A percentile compares a stretch with the other conserved stretches of the same genome.
These are phyloP conservation scores for Penicillium daleae DNA, from an alignment of 495 filamentous ascomycete species.

Conservation along the genomic window DNA sequence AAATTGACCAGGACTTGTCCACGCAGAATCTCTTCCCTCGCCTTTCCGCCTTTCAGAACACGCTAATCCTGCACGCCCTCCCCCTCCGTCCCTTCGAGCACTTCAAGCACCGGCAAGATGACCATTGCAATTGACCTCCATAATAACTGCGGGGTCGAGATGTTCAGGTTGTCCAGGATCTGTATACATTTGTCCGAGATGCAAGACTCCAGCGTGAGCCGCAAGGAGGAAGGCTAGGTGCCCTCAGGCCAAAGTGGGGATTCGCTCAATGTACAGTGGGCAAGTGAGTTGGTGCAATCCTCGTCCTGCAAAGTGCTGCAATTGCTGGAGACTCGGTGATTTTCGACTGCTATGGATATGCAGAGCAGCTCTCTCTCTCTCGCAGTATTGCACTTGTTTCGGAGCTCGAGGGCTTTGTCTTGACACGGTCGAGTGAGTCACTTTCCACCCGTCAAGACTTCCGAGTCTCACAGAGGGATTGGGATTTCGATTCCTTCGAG, in stretches of 20 bases:
- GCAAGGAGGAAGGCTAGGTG: conserved; percentile 5
- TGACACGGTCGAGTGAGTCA: neutral
- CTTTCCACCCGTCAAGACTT: neutral
- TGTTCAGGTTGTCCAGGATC: neutral
- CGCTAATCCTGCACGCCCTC: conserved; percentile 9
- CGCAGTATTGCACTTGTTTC: neutral
- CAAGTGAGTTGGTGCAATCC: conserved; percentile 3
- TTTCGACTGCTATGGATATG: neutral
- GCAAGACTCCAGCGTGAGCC: conserved; percentile 8
- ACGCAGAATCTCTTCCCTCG: conserved; percentile 7
- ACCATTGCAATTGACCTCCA: neutral
- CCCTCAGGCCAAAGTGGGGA: neutral
- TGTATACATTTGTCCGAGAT: conserved; percentile 1
- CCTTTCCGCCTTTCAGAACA: conserved; percentile 2
- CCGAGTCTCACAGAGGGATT: neutral
- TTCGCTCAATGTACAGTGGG: conserved; percentile 7
- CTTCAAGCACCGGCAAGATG: conserved; percentile 15
- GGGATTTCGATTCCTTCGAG: neutral
- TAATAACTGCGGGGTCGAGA: neutral
- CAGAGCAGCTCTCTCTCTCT: neutral
- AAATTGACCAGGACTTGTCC: conserved; percentile 1
- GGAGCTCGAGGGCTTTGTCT: neutral
- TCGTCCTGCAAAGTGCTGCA: neutral
- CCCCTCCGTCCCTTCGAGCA: neutral
- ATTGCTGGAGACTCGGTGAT: neutral